Conservation (phyloP, 2,329 filamentous ascomycete species). For the Fusarium continuum region DNA sequence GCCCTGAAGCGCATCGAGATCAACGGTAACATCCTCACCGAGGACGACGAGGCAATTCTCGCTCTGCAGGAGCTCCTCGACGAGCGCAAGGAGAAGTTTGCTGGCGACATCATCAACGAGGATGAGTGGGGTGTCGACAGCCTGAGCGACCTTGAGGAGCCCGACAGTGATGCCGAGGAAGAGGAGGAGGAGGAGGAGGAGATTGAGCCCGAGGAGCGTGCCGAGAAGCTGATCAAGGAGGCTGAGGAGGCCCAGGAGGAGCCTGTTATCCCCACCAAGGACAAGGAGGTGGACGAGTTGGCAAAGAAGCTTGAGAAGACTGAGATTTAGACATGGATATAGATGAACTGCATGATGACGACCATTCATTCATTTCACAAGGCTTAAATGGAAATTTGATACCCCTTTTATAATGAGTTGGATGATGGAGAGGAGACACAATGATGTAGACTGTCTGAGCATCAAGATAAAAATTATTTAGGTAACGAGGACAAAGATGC, state of each 20-base stretch:
- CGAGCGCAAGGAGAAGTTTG: conserved; percentile 78
- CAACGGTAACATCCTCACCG: conserved; percentile 94
- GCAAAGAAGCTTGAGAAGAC: conserved; percentile 81
- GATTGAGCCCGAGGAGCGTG: conserved; percentile 67
- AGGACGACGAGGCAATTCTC: conserved; percentile 80
- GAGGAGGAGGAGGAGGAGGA: conserved; percentile 75
- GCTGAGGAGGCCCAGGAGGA: conserved; percentile 78
- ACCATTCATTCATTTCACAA: conserved; percentile 36
- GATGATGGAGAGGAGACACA: neutral
- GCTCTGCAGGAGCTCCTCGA: conserved; percentile 77
- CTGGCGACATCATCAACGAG: conserved; percentile 73
- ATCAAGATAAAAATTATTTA: neutral
- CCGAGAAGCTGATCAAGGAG: conserved; percentile 74
- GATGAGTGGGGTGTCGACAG: conserved; percentile 87
- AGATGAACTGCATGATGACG: conserved; percentile 44
- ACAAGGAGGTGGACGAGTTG: conserved; percentile 83
- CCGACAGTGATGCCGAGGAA: conserved; percentile 73
- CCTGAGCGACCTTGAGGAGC: conserved; percentile 85
- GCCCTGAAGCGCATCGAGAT: conserved; percentile 86
- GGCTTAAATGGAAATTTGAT: conserved; percentile 45
- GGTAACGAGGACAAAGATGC: neutral
- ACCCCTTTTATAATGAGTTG: conserved; percentile 40
- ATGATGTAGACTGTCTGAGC: neutral
- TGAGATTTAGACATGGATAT: conserved; percentile 53
- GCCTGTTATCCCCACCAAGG: conserved; percentile 74